These are phyloP conservation scores for Cardamine occulta DNA, from an alignment of 345 rosid genomes.

Conservation along the genomic window DNA sequence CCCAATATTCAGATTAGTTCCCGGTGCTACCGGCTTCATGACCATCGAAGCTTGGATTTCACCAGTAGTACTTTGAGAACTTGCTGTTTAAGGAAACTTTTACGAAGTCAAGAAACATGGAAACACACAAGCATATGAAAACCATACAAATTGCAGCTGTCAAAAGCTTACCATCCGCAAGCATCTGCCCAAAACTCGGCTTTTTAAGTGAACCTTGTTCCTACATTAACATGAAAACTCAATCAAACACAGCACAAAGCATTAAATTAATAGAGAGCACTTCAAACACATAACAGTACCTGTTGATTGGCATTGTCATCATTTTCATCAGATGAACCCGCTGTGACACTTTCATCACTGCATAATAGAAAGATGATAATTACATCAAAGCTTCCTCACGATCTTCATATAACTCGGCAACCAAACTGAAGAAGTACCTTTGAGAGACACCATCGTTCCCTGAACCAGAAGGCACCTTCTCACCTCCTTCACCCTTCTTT, in stretches of 20 bases:
- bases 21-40: slow-evolving; percentile 71
- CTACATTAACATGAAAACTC: slow-evolving; percentile 44
- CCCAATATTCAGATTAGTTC: slow-evolving; percentile 82
- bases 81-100: slow-evolving; percentile 53
- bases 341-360: slow-evolving; percentile 91
- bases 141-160: slow-evolving; percentile 1
- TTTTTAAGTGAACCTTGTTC: slow-evolving; percentile 60
- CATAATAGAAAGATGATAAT: slow-evolving; percentile 37
- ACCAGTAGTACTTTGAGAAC: slow-evolving; percentile 58
- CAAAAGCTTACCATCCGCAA: slow-evolving; percentile 68
- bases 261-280: neutral
- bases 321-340: slow-evolving; percentile 87
- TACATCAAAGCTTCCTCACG: slow-evolving; percentile 11
- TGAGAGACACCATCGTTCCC: slow-evolving; percentile 88
- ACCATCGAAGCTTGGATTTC: slow-evolving; percentile 57
- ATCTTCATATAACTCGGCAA: neutral
- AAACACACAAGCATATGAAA: slow-evolving; percentile 5
- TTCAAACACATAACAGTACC: slow-evolving; percentile 46
- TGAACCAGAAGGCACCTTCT: slow-evolving; percentile 74
- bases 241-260: neutral
- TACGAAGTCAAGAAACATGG: slow-evolving; percentile 26
- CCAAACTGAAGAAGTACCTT: slow-evolving; percentile 52
- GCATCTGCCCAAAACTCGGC: slow-evolving; percentile 81
- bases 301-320: slow-evolving; percentile 71
- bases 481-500: slow-evolving; percentile 66